These are phyloP conservation scores for Elsinoe batatas DNA, from an alignment of 2,329 filamentous ascomycete genomes.

Conservation along the genomic window DNA sequence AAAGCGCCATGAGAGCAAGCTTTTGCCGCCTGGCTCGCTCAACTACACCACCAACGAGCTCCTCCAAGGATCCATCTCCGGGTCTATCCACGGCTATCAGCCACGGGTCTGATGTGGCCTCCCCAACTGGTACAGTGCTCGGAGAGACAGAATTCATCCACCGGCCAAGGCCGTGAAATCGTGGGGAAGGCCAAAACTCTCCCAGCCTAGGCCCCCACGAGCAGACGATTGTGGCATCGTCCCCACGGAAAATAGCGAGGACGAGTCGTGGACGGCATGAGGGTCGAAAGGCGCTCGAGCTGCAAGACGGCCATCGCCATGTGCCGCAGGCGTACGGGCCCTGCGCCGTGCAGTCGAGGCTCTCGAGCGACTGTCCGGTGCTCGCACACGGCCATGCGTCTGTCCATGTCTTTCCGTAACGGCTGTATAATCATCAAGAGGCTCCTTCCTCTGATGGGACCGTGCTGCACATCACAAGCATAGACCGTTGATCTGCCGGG, in stretches of 20 bases:
- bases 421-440: not conserved
- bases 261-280: too few species aligned
- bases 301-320: not conserved
- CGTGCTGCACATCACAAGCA: constrained; percentile 1
- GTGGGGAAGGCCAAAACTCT: constrained; percentile 10
- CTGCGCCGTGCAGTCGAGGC: not conserved
- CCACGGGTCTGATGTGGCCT: not conserved
- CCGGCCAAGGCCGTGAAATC: constrained; percentile 7
- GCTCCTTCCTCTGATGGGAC: not conserved
- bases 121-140: not conserved
- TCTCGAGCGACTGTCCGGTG: constrained; percentile 1
- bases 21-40: constrained; percentile 9
- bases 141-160: constrained; percentile 4
- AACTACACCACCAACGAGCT: constrained; percentile 10
- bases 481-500: constrained; percentile 10
- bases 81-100: constrained; percentile 3
- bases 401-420: not conserved
- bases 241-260: not conserved
- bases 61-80: constrained; percentile 8
- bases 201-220: constrained; percentile 6
- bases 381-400: not conserved
- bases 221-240: not conserved
- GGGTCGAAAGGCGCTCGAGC: not conserved
- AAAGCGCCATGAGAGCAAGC: constrained; percentile 5
- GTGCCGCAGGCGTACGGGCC: not conserved